phyloP scores from a whole-genome alignment of 257 asterid species.

The Gentiana macrophylla region DNA sequence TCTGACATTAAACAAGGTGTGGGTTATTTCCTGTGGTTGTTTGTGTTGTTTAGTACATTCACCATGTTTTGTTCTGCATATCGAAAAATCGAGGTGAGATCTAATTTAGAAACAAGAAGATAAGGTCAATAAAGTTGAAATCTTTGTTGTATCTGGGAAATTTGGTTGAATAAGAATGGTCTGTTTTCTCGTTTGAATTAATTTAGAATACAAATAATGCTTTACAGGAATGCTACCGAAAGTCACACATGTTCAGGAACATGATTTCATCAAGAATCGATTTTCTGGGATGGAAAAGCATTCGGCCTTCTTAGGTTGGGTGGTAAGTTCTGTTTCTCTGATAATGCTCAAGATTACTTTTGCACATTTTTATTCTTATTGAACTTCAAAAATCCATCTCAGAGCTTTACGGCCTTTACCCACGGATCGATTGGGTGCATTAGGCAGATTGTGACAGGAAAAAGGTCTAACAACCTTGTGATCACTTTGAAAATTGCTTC shows the following conservation, averaged over 20 bases:
- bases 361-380: too few species aligned
- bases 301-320: slow-evolving; percentile 58
- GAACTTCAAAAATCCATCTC: neutral
- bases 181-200: neutral
- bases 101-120: neutral
- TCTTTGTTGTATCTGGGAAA: neutral
- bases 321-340: slow-evolving; percentile 43
- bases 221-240: slow-evolving; percentile 42
- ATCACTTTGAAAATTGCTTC: too few species aligned
- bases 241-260: slow-evolving; percentile 74
- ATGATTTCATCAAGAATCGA: slow-evolving; percentile 77
- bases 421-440: neutral
- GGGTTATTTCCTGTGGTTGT: slow-evolving; percentile 2
- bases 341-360: too few species aligned
- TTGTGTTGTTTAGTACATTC: neutral
- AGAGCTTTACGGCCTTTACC: too few species aligned
- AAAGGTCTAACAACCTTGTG: too few species aligned
- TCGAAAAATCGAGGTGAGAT: neutral
- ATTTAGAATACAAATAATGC: neutral
- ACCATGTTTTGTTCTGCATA: neutral
- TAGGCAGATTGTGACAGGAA: too few species aligned
- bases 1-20: slow-evolving; percentile 43
- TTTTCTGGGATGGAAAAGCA: slow-evolving; percentile 63
- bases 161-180: neutral
- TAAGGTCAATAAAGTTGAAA: too few species aligned